phyloP scores from a whole-genome alignment of 805 yeast species.

The Metschnikowia similis region DNA sequence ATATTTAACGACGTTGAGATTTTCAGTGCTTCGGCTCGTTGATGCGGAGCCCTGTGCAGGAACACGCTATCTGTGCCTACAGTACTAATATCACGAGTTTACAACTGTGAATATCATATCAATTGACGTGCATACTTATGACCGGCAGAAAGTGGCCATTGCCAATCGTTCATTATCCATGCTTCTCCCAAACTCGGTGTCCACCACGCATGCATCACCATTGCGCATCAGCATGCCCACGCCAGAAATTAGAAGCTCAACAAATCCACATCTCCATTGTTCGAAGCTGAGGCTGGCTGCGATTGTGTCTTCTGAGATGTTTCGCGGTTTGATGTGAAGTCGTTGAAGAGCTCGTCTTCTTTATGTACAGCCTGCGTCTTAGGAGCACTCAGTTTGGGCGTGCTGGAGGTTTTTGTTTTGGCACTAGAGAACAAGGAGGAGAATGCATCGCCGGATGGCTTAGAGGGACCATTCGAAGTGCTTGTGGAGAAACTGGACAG shows the following conservation, averaged over 20 bases:
- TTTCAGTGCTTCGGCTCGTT: background rate
- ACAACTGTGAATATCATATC: background rate
- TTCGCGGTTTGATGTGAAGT: slow-evolving; percentile 23
- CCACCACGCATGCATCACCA: background rate
- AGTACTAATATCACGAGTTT: background rate
- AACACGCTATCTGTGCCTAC: background rate
- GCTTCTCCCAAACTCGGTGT: background rate
- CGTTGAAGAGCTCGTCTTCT: slow-evolving; percentile 31
- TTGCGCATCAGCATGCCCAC: background rate
- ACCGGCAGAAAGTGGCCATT: background rate
- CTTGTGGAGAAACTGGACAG: slow-evolving; percentile 9
- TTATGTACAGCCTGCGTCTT: slow-evolving; percentile 9
- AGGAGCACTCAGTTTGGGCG: slow-evolving; percentile 9
- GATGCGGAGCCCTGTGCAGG: slow-evolving; percentile 2
- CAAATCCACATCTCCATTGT: slow-evolving; percentile 43
- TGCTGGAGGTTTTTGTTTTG: slow-evolving; percentile 36
- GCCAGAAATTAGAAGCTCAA: slow-evolving; percentile 36
- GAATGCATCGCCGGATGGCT: slow-evolving; percentile 59
- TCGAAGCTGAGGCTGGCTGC: slow-evolving; percentile 8
- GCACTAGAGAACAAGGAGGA: slow-evolving; percentile 68
- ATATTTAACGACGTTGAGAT: background rate
- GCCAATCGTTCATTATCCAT: background rate
- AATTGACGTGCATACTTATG: background rate
- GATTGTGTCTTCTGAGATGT: slow-evolving; percentile 8
- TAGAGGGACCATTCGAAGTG: slow-evolving; percentile 37